These are phyloP conservation scores for Croton laevigatus DNA, from an alignment of 441 rosid species.

Conservation along the genomic window DNA sequence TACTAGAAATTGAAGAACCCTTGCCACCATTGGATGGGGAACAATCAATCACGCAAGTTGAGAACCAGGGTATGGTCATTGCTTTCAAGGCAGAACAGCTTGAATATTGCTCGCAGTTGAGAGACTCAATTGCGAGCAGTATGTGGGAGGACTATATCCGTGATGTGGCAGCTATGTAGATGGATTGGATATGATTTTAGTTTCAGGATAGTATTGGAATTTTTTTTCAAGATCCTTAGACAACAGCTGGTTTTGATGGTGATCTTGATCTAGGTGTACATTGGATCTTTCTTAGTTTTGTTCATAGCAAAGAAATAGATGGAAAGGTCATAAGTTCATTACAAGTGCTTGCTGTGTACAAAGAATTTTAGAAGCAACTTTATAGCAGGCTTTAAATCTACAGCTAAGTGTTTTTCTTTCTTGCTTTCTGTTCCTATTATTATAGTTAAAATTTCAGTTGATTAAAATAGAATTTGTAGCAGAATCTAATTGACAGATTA, in stretches of 20 bases:
- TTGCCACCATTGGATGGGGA: constrained; percentile 37
- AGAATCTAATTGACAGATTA: too few relatives aligned
- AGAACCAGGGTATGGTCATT: constrained; percentile 35
- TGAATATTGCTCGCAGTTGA: constrained; percentile 43
- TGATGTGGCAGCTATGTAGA: constrained; percentile 46
- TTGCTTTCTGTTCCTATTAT: not conserved
- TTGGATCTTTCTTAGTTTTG: constrained; percentile 19
- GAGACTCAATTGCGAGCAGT: constrained; percentile 66
- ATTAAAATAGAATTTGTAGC: not conserved
- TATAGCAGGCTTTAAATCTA: not conserved
- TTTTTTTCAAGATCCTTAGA: constrained; percentile 25
- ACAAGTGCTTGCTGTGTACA: not conserved
- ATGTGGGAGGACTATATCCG: constrained; percentile 70
- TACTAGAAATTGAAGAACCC: constrained; percentile 36
- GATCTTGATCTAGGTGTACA: constrained; percentile 30
- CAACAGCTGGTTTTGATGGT: constrained; percentile 10
- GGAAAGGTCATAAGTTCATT: not conserved
- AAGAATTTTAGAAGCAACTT: not conserved
- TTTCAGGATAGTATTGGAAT: constrained; percentile 23
- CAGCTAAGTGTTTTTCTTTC: not conserved
- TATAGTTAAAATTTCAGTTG: too few relatives aligned
- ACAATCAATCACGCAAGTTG: constrained; percentile 33
- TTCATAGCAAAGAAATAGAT: constrained; percentile 21
- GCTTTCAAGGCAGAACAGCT: constrained; percentile 41
- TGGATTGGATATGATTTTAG: constrained; percentile 22